Conservation (phyloP, 495 filamentous ascomycete genomes). For the Lineolata rhizophorae region DNA sequence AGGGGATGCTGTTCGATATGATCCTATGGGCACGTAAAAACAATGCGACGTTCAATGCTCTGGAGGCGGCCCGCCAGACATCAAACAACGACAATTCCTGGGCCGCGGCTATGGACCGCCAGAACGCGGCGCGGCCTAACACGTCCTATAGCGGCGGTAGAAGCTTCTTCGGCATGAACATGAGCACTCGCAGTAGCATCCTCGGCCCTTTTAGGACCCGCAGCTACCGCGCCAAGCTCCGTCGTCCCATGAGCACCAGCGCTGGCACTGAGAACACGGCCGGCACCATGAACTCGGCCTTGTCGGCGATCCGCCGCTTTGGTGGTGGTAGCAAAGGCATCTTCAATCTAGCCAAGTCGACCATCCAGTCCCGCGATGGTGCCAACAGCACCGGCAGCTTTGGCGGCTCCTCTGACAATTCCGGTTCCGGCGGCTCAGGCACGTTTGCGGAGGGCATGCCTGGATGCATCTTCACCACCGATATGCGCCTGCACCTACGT, state of each 20-base stretch:
- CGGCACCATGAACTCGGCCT: conserved; percentile 37
- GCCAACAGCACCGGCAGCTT: conserved; percentile 38
- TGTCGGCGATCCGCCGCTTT: conserved; percentile 58
- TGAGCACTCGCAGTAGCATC: too few relatives aligned
- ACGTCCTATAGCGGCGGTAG: conserved; percentile 9
- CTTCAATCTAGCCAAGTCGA: conserved; percentile 54
- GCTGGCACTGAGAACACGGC: conserved; percentile 27
- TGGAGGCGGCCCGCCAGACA: conserved; percentile 44
- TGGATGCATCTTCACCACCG: conserved; percentile 38
- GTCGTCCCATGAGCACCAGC: conserved; percentile 24
- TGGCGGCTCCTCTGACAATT: neutral
- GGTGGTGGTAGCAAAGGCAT: conserved; percentile 36
- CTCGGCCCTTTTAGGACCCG: conserved; percentile 28
- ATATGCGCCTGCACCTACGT: conserved; percentile 62
- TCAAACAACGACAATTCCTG: conserved; percentile 17
- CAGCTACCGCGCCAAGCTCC: conserved; percentile 31
- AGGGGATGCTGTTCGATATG: conserved; percentile 54
- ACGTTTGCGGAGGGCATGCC: conserved; percentile 28
- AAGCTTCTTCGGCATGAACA: conserved; percentile 7
- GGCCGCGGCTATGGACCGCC: conserved; percentile 21
- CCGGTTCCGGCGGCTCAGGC: conserved; percentile 7
- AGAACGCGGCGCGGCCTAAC: conserved; percentile 13
- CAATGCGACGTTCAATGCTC: conserved; percentile 70
- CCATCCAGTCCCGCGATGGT: conserved; percentile 32
- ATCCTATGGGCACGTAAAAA: conserved; percentile 69